Percentiles rank a stretch among this genome's conserved stretches.
phyloP scores from a whole-genome alignment of 495 filamentous ascomycete genomes.

The Hyaloscypha finlandica region DNA sequence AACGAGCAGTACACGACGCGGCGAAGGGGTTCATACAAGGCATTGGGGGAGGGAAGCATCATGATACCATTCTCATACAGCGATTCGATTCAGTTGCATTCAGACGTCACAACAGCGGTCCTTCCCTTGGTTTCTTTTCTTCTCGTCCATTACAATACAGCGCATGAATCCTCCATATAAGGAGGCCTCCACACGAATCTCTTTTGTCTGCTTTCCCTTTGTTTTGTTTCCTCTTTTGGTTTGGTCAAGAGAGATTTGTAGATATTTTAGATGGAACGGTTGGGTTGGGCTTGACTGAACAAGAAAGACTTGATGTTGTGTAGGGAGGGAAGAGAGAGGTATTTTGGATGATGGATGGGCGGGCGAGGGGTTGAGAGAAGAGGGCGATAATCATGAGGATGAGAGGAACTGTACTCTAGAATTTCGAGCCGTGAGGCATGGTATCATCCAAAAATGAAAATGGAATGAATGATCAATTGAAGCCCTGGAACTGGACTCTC shows the following conservation, averaged over 20 bases:
- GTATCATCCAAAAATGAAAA: neutral
- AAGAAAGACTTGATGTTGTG: neutral
- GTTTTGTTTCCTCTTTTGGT: neutral
- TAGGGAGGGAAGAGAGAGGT: neutral
- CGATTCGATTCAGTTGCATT: conserved; percentile 14
- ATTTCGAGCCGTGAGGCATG: conserved; percentile 7
- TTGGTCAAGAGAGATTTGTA: conserved; percentile 1
- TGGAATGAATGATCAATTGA: conserved; percentile 3
- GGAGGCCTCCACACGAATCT: neutral
- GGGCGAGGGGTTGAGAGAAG: neutral
- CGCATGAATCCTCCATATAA: neutral
- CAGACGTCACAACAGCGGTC: neutral
- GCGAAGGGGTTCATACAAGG: neutral
- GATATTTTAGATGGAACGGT: neutral
- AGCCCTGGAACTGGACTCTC: neutral
- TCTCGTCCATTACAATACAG: neutral
- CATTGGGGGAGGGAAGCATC: conserved; percentile 16
- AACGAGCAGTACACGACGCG: neutral
- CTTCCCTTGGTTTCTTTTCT: neutral
- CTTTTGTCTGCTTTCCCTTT: neutral
- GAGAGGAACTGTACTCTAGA: conserved; percentile 15
- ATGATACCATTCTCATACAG: conserved; percentile 29
- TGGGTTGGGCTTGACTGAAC: conserved; percentile 1
- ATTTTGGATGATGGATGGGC: neutral
- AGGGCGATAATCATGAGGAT: neutral